A percentile compares a stretch with the other conserved stretches of the same genome.
Evolutionary conservation across 2,329 filamentous ascomycete genomes (phyloP).

Genomic region (Herpotrichia juniperi): DNA sequence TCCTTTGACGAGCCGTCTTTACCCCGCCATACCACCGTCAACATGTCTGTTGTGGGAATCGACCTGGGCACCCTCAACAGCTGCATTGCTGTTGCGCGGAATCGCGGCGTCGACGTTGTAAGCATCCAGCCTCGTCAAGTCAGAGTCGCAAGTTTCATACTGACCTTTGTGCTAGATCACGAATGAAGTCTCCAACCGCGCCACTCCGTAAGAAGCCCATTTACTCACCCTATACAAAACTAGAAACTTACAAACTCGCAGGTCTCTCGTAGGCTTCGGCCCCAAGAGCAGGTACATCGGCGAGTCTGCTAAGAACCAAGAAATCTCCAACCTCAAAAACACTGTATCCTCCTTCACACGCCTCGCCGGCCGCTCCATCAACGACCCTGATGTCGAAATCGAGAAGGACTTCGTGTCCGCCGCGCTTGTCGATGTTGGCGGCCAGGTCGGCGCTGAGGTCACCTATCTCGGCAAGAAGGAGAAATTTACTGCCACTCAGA

Average conservation of each 20-base stretch:
- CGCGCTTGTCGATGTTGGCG: slow-evolving; percentile 84
- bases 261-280: slow-evolving; percentile 92
- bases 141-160: slow-evolving; percentile 15
- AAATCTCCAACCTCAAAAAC: slow-evolving; percentile 99
- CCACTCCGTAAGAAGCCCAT: slow-evolving; percentile 80
- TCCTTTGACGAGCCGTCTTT: slow-evolving; percentile 9
- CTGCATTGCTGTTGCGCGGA: slow-evolving; percentile 95
- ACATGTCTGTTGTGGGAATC: slow-evolving; percentile 74
- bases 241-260: slow-evolving; percentile 45
- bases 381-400: slow-evolving; percentile 89
- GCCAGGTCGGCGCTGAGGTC: slow-evolving; percentile 94
- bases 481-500: slow-evolving; percentile 91
- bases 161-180: slow-evolving; percentile 72
- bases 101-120: slow-evolving; percentile 98
- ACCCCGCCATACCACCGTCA: slow-evolving; percentile 35
- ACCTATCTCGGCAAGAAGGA: slow-evolving; percentile 93
- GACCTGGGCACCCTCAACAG: slow-evolving; percentile 98
- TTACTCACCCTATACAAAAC: slow-evolving; percentile 17
- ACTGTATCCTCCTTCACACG: slow-evolving; percentile 93
- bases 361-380: slow-evolving; percentile 83
- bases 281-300: slow-evolving; percentile 93
- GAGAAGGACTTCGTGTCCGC: slow-evolving; percentile 93
- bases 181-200: slow-evolving; percentile 98
- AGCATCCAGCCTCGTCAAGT: slow-evolving; percentile 52
- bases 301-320: slow-evolving; percentile 96